Conservation (phyloP, 805 yeast genomes). For the Saccharomycopsis guyanensis region DNA sequence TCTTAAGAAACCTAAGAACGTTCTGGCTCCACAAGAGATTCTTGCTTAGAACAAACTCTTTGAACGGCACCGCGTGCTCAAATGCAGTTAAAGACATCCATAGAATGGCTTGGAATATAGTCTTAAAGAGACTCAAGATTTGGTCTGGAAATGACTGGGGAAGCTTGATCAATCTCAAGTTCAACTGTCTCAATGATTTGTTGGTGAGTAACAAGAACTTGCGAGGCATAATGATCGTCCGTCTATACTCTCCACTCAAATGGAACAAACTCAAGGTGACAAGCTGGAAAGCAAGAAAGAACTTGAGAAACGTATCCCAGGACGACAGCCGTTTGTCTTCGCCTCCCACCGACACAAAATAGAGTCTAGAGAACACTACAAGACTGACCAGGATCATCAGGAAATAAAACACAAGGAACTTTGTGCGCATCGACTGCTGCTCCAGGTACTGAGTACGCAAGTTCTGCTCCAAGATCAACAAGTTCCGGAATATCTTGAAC, state of each 20-base stretch:
- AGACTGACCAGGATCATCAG: slow-evolving; percentile 35
- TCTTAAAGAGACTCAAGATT: slow-evolving; percentile 5
- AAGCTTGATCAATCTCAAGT: slow-evolving; percentile 67
- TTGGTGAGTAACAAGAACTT: slow-evolving; percentile 75
- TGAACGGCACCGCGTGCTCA: slow-evolving; percentile 11
- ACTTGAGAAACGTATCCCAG: slow-evolving; percentile 30
- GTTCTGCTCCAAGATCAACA: slow-evolving; percentile 79
- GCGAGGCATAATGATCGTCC: slow-evolving; percentile 78
- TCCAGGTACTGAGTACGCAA: slow-evolving; percentile 73
- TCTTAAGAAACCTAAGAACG: slow-evolving; percentile 12
- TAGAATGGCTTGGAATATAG: not conserved
- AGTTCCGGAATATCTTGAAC: slow-evolving; percentile 63
- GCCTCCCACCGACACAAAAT: slow-evolving; percentile 13
- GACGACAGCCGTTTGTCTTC: not conserved
- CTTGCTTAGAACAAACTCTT: slow-evolving; percentile 2
- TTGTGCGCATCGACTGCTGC: slow-evolving; percentile 53
- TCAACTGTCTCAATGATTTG: slow-evolving; percentile 79
- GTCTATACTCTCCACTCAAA: slow-evolving; percentile 80
- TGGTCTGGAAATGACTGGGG: slow-evolving; percentile 15
- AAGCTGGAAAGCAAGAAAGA: slow-evolving; percentile 50
- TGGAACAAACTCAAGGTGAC: slow-evolving; percentile 73
- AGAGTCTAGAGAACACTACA: slow-evolving; percentile 33
- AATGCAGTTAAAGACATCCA: slow-evolving; percentile 2
- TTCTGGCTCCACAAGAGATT: slow-evolving; percentile 13
- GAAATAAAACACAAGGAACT: slow-evolving; percentile 34